Evolutionary conservation across 805 yeast genomes (phyloP), one percentile per base, ranked within the genome.

Genomic region (Saccharomycopsis javanensis): DNA sequence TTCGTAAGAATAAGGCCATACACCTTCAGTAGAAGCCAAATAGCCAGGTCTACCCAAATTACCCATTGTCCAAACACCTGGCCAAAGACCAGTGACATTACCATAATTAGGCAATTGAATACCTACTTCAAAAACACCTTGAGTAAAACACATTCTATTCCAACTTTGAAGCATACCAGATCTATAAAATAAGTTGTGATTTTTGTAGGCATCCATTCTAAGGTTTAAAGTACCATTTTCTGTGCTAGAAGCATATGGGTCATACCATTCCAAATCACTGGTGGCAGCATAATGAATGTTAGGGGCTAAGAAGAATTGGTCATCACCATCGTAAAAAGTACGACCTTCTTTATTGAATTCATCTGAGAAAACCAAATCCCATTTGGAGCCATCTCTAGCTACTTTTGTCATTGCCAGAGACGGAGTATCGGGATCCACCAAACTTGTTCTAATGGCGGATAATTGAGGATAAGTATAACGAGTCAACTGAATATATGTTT

Each of bases 41-140:
- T 81, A 91, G 10, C 98, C 98, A 0, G 97, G 95, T 64, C 97
- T 81, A 28, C 86, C 98, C 62, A 91, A 75, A 66, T 91, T 91
- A 50, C 97, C 97, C 82, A 91, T 76, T 4, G 96, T 79, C 97
- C 97, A 91, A 58, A 88, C 64, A 76, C 97, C 98, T 1, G 98
- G 97, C 98, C 98, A 91, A 62, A 91, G 73, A 20, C 98, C 98
- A 4, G 85, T 75, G 31, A 84, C 77, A 57, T 80, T 74, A 64
- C 96, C 96, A 63, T 79, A 79, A 61, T 88, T 88, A 34, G 97
- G 96, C 61, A 91, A 72, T 59, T 78, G 78, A 0, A 87, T 92
- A 8, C 89, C 82, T 4, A 86, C 80, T 67, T 88, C 96, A 62
- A 90, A 64, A 46, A 74, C 68, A 53, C 97, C 97, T 66, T 89